phyloP scores from a whole-genome alignment of 345 rosid species.

The Syzygium grande region DNA sequence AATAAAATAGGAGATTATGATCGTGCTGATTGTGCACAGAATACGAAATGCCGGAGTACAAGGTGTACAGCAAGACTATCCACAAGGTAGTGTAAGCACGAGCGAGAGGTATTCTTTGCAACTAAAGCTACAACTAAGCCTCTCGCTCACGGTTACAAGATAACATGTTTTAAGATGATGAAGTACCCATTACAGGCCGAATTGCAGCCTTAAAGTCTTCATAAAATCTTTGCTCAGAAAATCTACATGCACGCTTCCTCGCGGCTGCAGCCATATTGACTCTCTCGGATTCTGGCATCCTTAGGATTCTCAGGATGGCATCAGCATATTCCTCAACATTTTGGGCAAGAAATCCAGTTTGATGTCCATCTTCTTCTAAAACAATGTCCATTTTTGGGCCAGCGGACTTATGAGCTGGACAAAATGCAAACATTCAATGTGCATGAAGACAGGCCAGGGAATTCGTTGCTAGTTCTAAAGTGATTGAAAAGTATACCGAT shows the following conservation, averaged over 20 bases:
- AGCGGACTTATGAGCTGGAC: slow-evolving; percentile 85
- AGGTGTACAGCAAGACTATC: no score
- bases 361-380: slow-evolving; percentile 71
- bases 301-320: slow-evolving; percentile 48
- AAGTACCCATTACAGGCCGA: slow-evolving; percentile 21
- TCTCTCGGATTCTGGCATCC: slow-evolving; percentile 62
- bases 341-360: slow-evolving; percentile 84
- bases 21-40: no score
- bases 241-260: slow-evolving; percentile 56
- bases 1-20: no score
- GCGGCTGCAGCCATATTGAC: slow-evolving; percentile 69
- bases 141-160: neutral
- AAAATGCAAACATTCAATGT: neutral
- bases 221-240: slow-evolving; percentile 69
- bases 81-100: no score
- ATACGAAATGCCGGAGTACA: no score
- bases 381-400: slow-evolving; percentile 96
- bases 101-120: neutral
- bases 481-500: slow-evolving; percentile 44
- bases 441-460: neutral
- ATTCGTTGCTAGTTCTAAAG: neutral
- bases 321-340: slow-evolving; percentile 60
- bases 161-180: neutral
- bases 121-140: neutral
- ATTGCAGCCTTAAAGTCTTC: slow-evolving; percentile 65